A percentile compares a stretch with the other conserved stretches of the same genome.
phyloP scores from a whole-genome alignment of 192 early-diverging fungal species.

The Coemansia sp. region DNA sequence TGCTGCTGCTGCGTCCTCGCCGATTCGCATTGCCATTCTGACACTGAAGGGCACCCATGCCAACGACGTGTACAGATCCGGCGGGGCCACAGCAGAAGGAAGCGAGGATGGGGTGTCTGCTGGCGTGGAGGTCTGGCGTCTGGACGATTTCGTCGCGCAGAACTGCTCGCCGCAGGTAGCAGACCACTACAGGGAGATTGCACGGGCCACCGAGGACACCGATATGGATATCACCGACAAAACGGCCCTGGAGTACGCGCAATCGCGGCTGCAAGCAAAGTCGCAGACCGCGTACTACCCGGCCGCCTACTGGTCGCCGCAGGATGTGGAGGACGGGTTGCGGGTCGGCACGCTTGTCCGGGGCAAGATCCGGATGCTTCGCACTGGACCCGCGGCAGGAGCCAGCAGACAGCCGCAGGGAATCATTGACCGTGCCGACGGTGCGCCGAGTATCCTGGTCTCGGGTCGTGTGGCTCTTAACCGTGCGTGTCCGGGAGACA shows the following conservation, averaged over 20 bases:
- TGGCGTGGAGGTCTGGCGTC: conserved; percentile 26
- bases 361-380: conserved; percentile 40
- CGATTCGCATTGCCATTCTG: conserved; percentile 15
- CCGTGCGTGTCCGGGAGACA: conserved; percentile 60
- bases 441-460: conserved; percentile 61
- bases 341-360: conserved; percentile 37
- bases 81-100: not conserved
- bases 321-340: conserved; percentile 43
- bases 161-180: conserved; percentile 47
- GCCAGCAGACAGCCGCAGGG: conserved; percentile 17
- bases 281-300: conserved; percentile 25
- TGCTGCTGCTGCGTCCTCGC: conserved; percentile 32
- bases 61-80: not conserved
- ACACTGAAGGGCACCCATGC: conserved; percentile 19
- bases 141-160: conserved; percentile 46
- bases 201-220: conserved; percentile 59
- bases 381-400: conserved; percentile 9
- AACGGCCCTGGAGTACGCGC: conserved; percentile 38
- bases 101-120: not conserved
- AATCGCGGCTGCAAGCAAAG: conserved; percentile 28
- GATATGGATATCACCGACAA: conserved; percentile 48
- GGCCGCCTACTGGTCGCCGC: conserved; percentile 13
- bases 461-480: conserved; percentile 59
- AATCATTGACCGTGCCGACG: conserved; percentile 38
- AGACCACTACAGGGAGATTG: conserved; percentile 52